Conservation (phyloP, 2,329 filamentous ascomycete genomes). For the Neospermospora avenae region DNA sequence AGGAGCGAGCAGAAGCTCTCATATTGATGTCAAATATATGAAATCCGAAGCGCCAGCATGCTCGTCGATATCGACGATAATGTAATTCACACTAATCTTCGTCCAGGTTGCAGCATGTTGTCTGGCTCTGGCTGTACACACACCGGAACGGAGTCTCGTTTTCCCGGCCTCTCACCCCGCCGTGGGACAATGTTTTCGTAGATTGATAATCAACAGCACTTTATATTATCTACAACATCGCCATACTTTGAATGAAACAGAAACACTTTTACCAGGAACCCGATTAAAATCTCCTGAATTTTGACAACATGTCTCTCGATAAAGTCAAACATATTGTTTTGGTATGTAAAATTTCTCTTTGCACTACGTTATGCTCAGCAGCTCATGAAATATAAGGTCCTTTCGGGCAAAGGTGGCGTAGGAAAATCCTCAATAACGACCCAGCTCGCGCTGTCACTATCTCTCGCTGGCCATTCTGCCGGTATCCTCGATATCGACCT, state of each 20-base stretch:
- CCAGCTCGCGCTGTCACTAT: slow-evolving; percentile 86
- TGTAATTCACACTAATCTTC: slow-evolving; percentile 13
- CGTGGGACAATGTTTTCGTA: slow-evolving; percentile 7
- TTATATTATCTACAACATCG: slow-evolving; percentile 9
- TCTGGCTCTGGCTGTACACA: neutral
- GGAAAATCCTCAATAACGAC: slow-evolving; percentile 98
- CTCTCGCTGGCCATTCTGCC: slow-evolving; percentile 80
- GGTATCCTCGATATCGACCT: slow-evolving; percentile 96
- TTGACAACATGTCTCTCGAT: slow-evolving; percentile 56
- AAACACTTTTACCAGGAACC: slow-evolving; percentile 9
- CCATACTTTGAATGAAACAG: slow-evolving; percentile 18
- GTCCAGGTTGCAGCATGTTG: neutral
- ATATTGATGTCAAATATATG: slow-evolving; percentile 29
- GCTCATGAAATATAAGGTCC: slow-evolving; percentile 52
- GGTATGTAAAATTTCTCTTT: slow-evolving; percentile 42
- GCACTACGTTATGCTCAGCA: slow-evolving; percentile 11
- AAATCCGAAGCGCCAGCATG: slow-evolving; percentile 2
- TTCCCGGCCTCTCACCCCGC: neutral
- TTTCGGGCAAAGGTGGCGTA: slow-evolving; percentile 96
- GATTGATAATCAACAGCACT: slow-evolving; percentile 36
- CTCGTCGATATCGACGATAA: slow-evolving; percentile 7
- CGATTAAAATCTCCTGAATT: slow-evolving; percentile 2
- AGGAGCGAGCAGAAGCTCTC: slow-evolving; percentile 26
- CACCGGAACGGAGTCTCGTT: neutral
- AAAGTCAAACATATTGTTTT: slow-evolving; percentile 76